A percentile compares a stretch with the other conserved stretches of the same genome.
Conservation (phyloP, 192 early-diverging fungal species). For the Coemansia sp. region DNA sequence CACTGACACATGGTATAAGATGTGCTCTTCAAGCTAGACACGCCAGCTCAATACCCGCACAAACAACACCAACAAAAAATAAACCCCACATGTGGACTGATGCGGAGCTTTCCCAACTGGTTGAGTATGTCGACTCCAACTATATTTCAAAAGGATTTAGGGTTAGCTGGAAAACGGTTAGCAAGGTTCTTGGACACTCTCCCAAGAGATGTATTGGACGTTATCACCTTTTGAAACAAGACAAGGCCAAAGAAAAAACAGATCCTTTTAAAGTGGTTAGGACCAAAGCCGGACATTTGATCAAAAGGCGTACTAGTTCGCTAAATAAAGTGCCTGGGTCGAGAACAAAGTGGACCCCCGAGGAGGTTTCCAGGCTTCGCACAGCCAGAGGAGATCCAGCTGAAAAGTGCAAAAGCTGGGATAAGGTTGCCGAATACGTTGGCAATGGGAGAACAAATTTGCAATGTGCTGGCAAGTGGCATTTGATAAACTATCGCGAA, state of each 20-base stretch:
- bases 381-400: too few species aligned
- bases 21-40: neutral
- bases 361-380: neutral
- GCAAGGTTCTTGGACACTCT: neutral
- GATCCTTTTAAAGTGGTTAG: too few species aligned
- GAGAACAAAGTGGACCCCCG: neutral
- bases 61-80: neutral
- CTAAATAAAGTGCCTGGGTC: neutral
- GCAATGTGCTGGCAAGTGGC: neutral
- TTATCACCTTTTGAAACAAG: neutral
- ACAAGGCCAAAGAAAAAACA: neutral
- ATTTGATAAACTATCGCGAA: neutral
- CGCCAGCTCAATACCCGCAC: neutral
- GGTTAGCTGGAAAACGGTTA: neutral
- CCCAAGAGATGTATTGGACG: neutral
- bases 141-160: neutral
- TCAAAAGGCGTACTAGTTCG: neutral
- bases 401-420: neutral
- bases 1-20: too few species aligned
- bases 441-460: neutral
- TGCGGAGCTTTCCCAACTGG: neutral
- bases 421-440: neutral
- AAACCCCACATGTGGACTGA: neutral
- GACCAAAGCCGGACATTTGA: neutral
- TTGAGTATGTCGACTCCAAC: neutral